A percentile compares a stretch with the other conserved stretches of the same genome.
Evolutionary conservation across 192 early-diverging fungal genomes (phyloP).

Genomic region (Coemansia sp.): DNA sequence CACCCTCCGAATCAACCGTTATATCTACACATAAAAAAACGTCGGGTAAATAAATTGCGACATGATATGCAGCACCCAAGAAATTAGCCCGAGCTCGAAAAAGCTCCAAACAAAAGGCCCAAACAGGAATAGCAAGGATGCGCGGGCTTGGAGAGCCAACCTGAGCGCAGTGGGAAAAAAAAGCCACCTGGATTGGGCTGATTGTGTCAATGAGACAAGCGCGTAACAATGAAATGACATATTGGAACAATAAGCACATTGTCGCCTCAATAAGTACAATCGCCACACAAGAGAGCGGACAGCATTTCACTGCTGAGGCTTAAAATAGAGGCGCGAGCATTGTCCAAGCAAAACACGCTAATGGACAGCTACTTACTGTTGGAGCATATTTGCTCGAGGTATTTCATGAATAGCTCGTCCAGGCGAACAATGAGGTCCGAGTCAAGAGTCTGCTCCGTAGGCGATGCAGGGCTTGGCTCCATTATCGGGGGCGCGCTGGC

Average conservation of each 20-base stretch:
- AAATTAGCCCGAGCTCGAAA: conserved; percentile 6
- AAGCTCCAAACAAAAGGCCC: neutral
- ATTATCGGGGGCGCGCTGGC: conserved; percentile 21
- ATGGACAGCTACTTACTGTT: conserved; percentile 52
- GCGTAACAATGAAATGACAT: neutral
- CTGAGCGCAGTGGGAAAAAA: neutral
- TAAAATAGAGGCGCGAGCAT: neutral
- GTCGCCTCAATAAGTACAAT: conserved; percentile 4
- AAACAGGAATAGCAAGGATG: neutral
- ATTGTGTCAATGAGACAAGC: neutral
- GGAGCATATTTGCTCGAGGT: conserved; percentile 66
- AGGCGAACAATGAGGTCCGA: conserved; percentile 47
- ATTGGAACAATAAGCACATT: conserved; percentile 11
- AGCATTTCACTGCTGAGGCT: conserved; percentile 7
- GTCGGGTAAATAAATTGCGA: conserved; percentile 10
- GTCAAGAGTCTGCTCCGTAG: conserved; percentile 49
- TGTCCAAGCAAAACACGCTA: neutral
- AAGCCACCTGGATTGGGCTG: neutral
- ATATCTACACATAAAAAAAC: conserved; percentile 48
- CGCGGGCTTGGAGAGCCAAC: neutral
- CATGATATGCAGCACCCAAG: neutral
- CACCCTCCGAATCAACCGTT: conserved; percentile 63
- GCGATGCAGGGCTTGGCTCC: conserved; percentile 44
- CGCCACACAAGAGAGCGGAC: neutral
- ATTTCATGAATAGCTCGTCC: conserved; percentile 67